Conservation (phyloP, 2,329 filamentous ascomycete species). For the Fusarium nodosum region DNA sequence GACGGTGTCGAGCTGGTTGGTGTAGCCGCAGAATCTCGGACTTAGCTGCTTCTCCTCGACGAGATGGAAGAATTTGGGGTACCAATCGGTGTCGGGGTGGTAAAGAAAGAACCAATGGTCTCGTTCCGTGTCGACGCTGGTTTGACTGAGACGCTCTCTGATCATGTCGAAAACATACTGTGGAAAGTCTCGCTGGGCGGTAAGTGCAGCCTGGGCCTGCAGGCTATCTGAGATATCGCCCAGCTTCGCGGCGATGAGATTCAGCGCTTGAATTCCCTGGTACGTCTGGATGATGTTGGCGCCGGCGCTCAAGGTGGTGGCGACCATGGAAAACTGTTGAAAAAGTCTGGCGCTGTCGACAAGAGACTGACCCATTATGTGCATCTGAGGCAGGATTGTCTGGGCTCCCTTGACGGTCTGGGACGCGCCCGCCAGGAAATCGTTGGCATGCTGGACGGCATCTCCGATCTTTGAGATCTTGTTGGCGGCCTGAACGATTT, state of each 20-base stretch:
- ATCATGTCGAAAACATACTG: conserved; percentile 56
- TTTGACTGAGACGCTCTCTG: conserved; percentile 53
- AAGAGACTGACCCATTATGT: conserved; percentile 54
- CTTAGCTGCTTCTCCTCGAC: conserved; percentile 53
- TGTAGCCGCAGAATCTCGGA: conserved; percentile 57
- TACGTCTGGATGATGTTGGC: conserved; percentile 55
- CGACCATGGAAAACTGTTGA: conserved; percentile 51
- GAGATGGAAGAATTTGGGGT: conserved; percentile 57
- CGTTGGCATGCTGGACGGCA: conserved; percentile 43
- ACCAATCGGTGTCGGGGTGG: conserved; percentile 60
- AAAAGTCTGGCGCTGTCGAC: conserved; percentile 53
- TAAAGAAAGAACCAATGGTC: conserved; percentile 59
- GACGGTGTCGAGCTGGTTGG: conserved; percentile 57
- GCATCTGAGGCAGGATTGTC: conserved; percentile 52
- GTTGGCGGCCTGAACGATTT: conserved; percentile 48
- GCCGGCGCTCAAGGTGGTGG: conserved; percentile 52
- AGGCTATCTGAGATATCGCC: conserved; percentile 53
- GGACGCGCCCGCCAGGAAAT: conserved; percentile 43
- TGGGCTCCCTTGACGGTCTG: conserved; percentile 42
- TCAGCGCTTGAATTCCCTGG: conserved; percentile 54
- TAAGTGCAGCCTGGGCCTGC: conserved; percentile 55
- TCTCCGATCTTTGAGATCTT: conserved; percentile 48
- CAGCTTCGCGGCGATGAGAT: conserved; percentile 54
- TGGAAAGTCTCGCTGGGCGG: conserved; percentile 56
- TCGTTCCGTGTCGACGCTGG: conserved; percentile 48